Evolutionary conservation across 768 basidiomycete genomes (phyloP), one percentile per base, ranked within the genome.

Genomic region (Calocera cornea): DNA sequence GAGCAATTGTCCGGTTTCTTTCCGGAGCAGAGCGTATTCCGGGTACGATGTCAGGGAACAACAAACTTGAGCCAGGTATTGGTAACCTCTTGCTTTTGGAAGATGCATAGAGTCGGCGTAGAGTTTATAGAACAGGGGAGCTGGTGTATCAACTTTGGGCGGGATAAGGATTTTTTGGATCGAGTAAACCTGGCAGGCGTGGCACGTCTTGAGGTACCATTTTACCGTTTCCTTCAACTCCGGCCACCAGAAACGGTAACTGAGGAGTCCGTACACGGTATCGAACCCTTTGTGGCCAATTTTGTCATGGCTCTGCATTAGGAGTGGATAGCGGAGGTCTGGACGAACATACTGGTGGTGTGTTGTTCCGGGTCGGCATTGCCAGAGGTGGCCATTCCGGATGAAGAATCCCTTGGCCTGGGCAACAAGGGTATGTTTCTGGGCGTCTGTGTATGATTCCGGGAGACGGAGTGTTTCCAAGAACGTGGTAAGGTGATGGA

Each of bases 71-170:
- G 36, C 36, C 5, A 82, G 68, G 34, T 77, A 78, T 7, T 68
- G 69, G 68, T 68, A 79, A 0, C 78, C 74, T 1, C 72, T 72
- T 0, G 78, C 73, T 0, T 64, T 67, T 0, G 77, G 79, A 71
- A 83, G 76, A 63, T 74, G 71, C 79, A 83, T 81, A 0, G 77
- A 76, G 69, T 83, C 77, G 8, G 79, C 71, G 41, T 81, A 76
- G 0, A 77, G 73, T 36, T 78, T 78, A 12, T 69, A n/a, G 66
- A 79, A 81, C 0, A 78, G 66, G 0, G 72, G 68, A 2, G 72
- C 68, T 0, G 75, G 74, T 0, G 65, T 66, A 0, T 75, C 64
- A 3, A 77, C 72, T 0, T 69, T 71, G 0, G 73, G 75, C 0
- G 75, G 72, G n/a, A 76, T 70, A 0, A 65, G 27, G 0, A 80